phyloP scores from a whole-genome alignment of 768 basidiomycete genomes.

The Rhizopogon salebrosus region DNA sequence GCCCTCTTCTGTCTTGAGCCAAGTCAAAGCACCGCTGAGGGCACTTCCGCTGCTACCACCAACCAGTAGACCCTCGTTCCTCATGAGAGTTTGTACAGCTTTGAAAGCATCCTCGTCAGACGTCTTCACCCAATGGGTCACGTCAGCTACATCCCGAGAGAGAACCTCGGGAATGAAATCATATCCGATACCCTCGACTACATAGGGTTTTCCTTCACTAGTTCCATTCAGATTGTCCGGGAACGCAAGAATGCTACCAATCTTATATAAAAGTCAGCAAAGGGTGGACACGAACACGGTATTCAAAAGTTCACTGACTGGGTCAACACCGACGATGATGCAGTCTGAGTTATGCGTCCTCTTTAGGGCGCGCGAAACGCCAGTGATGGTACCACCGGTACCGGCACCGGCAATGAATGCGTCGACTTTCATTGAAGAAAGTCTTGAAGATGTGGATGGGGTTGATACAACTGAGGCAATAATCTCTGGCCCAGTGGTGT shows the following conservation, averaged over 20 bases:
- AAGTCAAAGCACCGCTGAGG: constrained; percentile 69
- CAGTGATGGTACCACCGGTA: constrained; percentile 95
- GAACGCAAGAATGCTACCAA: constrained; percentile 82
- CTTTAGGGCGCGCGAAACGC: constrained; percentile 75
- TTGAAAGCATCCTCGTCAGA: constrained; percentile 76
- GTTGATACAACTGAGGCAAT: constrained; percentile 69
- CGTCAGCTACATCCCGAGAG: constrained; percentile 48
- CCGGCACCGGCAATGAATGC: constrained; percentile 84
- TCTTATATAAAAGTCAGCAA: constrained; percentile 34
- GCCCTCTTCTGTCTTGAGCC: constrained; percentile 72
- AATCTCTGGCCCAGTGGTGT: constrained; percentile 89
- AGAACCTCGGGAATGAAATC: constrained; percentile 90
- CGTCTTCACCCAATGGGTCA: constrained; percentile 86
- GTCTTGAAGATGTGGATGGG: constrained; percentile 49
- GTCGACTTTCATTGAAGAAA: constrained; percentile 74
- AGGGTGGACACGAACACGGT: not conserved
- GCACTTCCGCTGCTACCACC: constrained; percentile 93
- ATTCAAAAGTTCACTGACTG: constrained; percentile 45
- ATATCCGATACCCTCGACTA: constrained; percentile 96
- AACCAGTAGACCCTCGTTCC: constrained; percentile 81
- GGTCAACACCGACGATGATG: constrained; percentile 84
- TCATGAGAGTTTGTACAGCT: constrained; percentile 72
- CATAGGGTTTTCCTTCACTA: constrained; percentile 50
- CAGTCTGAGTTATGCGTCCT: constrained; percentile 69
- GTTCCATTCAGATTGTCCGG: constrained; percentile 60